A percentile compares a stretch with the other conserved stretches of the same genome.
Evolutionary conservation across 306 rosid genomes (phyloP).

Genomic region (Comarum palustre): DNA sequence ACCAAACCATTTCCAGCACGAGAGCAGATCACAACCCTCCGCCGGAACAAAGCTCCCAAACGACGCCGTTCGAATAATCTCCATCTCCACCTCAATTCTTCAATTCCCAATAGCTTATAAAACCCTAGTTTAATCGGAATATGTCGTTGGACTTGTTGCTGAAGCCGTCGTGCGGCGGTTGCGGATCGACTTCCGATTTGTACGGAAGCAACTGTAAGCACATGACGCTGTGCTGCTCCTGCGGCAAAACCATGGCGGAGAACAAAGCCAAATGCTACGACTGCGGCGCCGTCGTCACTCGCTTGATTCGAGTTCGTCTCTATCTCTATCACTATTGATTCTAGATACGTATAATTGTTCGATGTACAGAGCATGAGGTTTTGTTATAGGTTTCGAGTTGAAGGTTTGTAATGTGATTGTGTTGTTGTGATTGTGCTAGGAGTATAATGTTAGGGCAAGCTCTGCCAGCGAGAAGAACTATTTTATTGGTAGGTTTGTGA

Average conservation of each 20-base stretch:
- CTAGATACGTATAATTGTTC: neutral
- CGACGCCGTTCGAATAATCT: neutral
- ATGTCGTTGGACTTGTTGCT: slow-evolving; percentile 62
- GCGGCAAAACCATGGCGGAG: slow-evolving; percentile 85
- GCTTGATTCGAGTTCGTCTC: slow-evolving; percentile 69
- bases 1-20: no score
- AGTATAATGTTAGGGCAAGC: slow-evolving; percentile 86
- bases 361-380: neutral
- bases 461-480: slow-evolving; percentile 64
- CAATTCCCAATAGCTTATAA: neutral
- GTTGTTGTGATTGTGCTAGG: slow-evolving; percentile 38
- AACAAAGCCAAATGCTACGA: slow-evolving; percentile 65
- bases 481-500: slow-evolving; percentile 71
- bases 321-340: neutral
- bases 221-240: slow-evolving; percentile 74
- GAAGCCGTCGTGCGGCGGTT: slow-evolving; percentile 67
- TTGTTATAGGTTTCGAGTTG: neutral
- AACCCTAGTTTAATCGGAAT: neutral
- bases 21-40: no score
- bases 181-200: slow-evolving; percentile 70
- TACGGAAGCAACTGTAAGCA: slow-evolving; percentile 98
- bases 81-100: neutral
- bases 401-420: slow-evolving; percentile 8
- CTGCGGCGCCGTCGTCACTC: slow-evolving; percentile 67
- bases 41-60: no score